These are phyloP conservation scores for Erythrobasidium hasegawianum DNA, from an alignment of 1,284 basidiomycete genomes.

Conservation along the genomic window DNA sequence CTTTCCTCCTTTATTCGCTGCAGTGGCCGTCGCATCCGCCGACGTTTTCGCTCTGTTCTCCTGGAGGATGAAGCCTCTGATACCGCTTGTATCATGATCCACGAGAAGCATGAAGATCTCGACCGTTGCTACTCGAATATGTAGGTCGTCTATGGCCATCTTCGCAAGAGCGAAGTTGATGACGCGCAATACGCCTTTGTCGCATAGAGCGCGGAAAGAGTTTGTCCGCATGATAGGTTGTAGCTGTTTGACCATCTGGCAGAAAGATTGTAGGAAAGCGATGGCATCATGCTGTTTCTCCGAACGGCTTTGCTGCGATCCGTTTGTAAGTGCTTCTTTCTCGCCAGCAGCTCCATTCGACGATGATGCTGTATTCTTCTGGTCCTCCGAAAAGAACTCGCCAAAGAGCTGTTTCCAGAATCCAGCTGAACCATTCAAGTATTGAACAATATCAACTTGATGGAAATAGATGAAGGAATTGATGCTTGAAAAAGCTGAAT, in stretches of 20 bases:
- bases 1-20: slow-evolving; percentile 20
- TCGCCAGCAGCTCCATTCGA: neutral
- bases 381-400: slow-evolving; percentile 23
- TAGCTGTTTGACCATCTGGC: slow-evolving; percentile 92
- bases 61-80: slow-evolving; percentile 72
- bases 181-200: slow-evolving; percentile 81
- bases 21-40: slow-evolving; percentile 53
- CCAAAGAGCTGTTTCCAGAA: slow-evolving; percentile 56
- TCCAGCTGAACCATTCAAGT: slow-evolving; percentile 71
- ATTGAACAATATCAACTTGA: slow-evolving; percentile 93
- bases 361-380: slow-evolving; percentile 1
- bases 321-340: slow-evolving; percentile 2
- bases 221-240: slow-evolving; percentile 79
- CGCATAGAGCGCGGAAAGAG: slow-evolving; percentile 84
- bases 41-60: slow-evolving; percentile 57
- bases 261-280: slow-evolving; percentile 84
- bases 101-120: slow-evolving; percentile 82
- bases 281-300: slow-evolving; percentile 61
- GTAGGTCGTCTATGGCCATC: slow-evolving; percentile 50
- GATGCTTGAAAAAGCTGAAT: slow-evolving; percentile 93
- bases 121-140: slow-evolving; percentile 73
- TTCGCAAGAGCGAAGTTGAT: slow-evolving; percentile 64
- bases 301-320: neutral
- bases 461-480: slow-evolving; percentile 98
- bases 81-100: slow-evolving; percentile 86